phyloP scores from a whole-genome alignment of 805 yeast species.

The Lipomyces starkeyi region DNA sequence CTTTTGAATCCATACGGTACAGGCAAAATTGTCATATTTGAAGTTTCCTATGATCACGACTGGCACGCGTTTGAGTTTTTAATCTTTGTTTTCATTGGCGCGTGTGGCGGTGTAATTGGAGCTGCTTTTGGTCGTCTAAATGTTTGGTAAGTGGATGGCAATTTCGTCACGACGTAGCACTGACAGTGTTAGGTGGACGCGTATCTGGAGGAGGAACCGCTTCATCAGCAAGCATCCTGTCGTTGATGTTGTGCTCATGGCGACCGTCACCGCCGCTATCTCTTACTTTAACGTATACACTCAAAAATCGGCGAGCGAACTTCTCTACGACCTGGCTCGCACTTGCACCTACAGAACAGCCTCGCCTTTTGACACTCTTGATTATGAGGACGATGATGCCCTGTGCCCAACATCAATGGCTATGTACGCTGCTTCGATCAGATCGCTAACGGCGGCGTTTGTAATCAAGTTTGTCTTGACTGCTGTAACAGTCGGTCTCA shows the following conservation, averaged over 20 bases:
- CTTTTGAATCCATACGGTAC: conserved; percentile 65
- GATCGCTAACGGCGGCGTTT: conserved; percentile 51
- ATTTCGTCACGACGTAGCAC: not conserved
- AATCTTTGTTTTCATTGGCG: conserved; percentile 55
- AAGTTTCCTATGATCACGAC: conserved; percentile 56
- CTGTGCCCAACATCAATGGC: conserved; percentile 28
- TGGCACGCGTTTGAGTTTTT: conserved; percentile 59
- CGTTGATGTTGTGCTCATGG: conserved; percentile 54
- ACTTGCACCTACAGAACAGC: conserved; percentile 48
- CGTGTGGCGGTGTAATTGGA: conserved; percentile 61
- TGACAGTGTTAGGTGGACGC: conserved; percentile 49
- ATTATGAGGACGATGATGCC: conserved; percentile 14
- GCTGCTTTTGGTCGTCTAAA: conserved; percentile 56
- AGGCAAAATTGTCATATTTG: conserved; percentile 62
- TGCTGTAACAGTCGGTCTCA: conserved; percentile 61
- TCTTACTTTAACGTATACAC: conserved; percentile 59
- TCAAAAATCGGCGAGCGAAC: conserved; percentile 56
- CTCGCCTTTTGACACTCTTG: not conserved
- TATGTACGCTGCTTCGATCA: conserved; percentile 21
- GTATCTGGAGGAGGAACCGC: conserved; percentile 47
- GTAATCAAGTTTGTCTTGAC: conserved; percentile 55
- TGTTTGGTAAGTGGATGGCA: conserved; percentile 44
- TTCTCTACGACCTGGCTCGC: conserved; percentile 57
- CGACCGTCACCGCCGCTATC: conserved; percentile 54
- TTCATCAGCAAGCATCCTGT: conserved; percentile 50